These are phyloP conservation scores for Mycotypha africana DNA, from an alignment of 371 early-diverging fungal species.

Conservation along the genomic window DNA sequence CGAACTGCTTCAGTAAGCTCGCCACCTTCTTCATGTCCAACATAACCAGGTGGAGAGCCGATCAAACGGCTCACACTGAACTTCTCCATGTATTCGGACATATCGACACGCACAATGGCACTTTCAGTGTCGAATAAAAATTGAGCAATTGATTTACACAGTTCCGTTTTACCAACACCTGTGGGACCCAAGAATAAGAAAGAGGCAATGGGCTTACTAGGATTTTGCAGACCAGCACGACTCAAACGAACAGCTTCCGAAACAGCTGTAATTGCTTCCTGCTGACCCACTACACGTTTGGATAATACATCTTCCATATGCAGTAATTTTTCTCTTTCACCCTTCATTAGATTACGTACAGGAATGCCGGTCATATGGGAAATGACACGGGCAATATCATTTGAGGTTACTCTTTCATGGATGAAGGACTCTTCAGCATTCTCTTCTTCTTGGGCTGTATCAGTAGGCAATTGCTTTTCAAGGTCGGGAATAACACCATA, in stretches of 20 bases:
- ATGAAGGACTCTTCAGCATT: conserved; percentile 57
- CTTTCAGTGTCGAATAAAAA: conserved; percentile 88
- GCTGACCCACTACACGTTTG: conserved; percentile 83
- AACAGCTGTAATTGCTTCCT: conserved; percentile 68
- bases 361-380: conserved; percentile 89
- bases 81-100: conserved; percentile 84
- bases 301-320: conserved; percentile 70
- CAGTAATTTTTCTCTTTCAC: conserved; percentile 80
- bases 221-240: conserved; percentile 67
- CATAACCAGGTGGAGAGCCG: conserved; percentile 89
- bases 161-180: conserved; percentile 89
- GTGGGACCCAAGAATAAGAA: conserved; percentile 93
- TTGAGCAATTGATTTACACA: conserved; percentile 84
- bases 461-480: conserved; percentile 63
- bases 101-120: conserved; percentile 86
- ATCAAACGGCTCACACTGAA: conserved; percentile 74
- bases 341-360: conserved; percentile 69
- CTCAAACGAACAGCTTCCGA: conserved; percentile 76
- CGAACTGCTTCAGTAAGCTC: conserved; percentile 88
- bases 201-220: conserved; percentile 77
- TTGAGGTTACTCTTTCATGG: conserved; percentile 83
- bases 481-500: conserved; percentile 88
- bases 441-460: conserved; percentile 36
- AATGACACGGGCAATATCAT: conserved; percentile 84
- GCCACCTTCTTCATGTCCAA: conserved; percentile 85